These are phyloP conservation scores for Quercus ilex DNA, from an alignment of 306 rosid species.

Conservation along the genomic window DNA sequence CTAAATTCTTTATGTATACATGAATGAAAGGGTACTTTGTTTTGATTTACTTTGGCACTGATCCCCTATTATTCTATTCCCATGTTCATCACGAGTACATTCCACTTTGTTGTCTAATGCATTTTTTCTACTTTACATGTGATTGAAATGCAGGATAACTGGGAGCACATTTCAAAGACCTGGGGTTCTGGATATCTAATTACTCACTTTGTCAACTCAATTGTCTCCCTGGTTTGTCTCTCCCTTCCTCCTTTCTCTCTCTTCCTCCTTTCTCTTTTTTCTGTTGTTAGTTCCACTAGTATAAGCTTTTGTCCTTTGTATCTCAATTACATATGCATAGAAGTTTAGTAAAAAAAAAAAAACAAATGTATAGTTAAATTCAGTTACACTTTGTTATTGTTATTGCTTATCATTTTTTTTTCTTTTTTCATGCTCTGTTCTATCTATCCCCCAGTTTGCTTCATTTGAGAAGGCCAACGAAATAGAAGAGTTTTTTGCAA, in stretches of 20 bases:
- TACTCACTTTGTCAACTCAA: slow-evolving; percentile 58
- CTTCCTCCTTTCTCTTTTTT: too few relatives aligned
- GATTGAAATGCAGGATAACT: slow-evolving; percentile 50
- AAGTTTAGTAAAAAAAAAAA: too few relatives aligned
- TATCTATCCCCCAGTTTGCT: slow-evolving; percentile 56
- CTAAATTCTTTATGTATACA: not conserved
- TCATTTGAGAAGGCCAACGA: slow-evolving; percentile 77
- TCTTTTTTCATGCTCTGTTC: not conserved
- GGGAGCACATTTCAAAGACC: slow-evolving; percentile 57
- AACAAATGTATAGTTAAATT: not conserved
- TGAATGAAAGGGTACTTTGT: not conserved
- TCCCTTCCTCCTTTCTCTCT: slow-evolving; percentile 1
- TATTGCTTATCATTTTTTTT: not conserved
- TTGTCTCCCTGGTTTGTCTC: slow-evolving; percentile 76
- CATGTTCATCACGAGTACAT: too few relatives aligned
- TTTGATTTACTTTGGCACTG: not conserved
- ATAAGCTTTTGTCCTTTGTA: not conserved
- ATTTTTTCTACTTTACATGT: not conserved
- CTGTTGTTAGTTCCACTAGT: slow-evolving; percentile 3
- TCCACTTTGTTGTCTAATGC: not conserved
- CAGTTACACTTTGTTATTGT: not conserved
- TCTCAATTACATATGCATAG: not conserved
- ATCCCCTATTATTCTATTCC: not conserved
- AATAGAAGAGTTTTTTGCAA: slow-evolving; percentile 75
- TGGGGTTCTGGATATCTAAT: slow-evolving; percentile 80